These are phyloP conservation scores for Oryza glaberrima DNA, from an alignment of 176 grass and related monocot species.

Conservation along the genomic window DNA sequence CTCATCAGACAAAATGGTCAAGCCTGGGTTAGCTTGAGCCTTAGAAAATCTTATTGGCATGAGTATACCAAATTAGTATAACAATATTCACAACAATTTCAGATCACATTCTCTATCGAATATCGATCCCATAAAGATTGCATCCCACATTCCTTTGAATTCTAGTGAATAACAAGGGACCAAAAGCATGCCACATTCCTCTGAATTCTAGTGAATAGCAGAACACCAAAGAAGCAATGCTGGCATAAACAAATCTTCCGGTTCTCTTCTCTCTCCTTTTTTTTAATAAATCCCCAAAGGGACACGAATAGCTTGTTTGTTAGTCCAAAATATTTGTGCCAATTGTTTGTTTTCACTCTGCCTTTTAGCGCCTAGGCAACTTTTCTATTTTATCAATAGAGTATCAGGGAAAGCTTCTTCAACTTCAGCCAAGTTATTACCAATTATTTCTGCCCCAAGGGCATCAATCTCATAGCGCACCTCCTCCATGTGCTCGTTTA, in stretches of 20 bases:
- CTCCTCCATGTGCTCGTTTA: slow-evolving; percentile 88
- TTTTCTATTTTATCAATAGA: slow-evolving; percentile 38
- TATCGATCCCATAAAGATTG: neutral
- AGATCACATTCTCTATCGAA: neutral
- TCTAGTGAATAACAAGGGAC: neutral
- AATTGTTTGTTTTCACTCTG: neutral
- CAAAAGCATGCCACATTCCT: neutral
- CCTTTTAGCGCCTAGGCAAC: neutral
- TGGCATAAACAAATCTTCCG: neutral
- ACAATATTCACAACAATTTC: neutral
- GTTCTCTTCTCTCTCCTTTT: neutral
- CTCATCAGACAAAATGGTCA: neutral
- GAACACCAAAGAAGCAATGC: neutral
- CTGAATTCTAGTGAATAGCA: neutral
- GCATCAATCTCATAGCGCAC: slow-evolving; percentile 81
- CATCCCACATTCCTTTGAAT: neutral
- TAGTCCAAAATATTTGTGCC: neutral
- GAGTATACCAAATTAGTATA: neutral
- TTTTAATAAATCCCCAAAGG: neutral
- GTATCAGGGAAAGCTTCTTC: slow-evolving; percentile 40
- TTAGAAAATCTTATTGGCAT: neutral
- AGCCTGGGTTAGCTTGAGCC: neutral
- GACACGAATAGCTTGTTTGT: neutral
- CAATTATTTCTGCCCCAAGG: slow-evolving; percentile 51
- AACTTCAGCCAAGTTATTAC: slow-evolving; percentile 30